These are phyloP conservation scores for Rhodotorula glutinis DNA, from an alignment of 1,284 basidiomycete species.

Conservation along the genomic window DNA sequence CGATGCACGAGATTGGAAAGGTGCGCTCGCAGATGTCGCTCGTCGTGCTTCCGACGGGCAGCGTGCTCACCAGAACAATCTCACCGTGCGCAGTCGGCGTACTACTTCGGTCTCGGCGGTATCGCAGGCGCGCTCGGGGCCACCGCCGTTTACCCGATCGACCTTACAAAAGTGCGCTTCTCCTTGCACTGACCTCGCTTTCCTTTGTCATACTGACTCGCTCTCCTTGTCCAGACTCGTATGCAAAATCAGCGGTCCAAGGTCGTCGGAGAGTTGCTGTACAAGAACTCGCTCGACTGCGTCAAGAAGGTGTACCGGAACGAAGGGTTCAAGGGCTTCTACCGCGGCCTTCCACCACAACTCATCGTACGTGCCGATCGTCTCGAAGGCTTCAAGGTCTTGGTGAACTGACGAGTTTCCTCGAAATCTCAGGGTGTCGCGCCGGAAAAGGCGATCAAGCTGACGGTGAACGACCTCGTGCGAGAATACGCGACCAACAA, in stretches of 20 bases:
- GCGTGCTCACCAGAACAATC: slow-evolving; percentile 12
- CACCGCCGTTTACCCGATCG: slow-evolving; percentile 83
- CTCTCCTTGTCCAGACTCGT: slow-evolving; percentile 59
- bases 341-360: slow-evolving; percentile 92
- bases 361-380: slow-evolving; percentile 75
- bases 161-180: slow-evolving; percentile 48
- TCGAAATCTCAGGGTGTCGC: slow-evolving; percentile 85
- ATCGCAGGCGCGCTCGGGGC: slow-evolving; percentile 87
- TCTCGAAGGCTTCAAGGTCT: no score
- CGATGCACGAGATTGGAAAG: slow-evolving; percentile 36
- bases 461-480: slow-evolving; percentile 89
- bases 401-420: no score
- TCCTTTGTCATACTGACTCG: neutral
- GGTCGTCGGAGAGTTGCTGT: slow-evolving; percentile 88
- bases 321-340: slow-evolving; percentile 87
- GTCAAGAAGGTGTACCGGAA: slow-evolving; percentile 90
- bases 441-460: slow-evolving; percentile 95
- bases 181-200: no score
- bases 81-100: slow-evolving; percentile 52
- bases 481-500: slow-evolving; percentile 81
- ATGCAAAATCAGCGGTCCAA: slow-evolving; percentile 97
- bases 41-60: fast-evolving
- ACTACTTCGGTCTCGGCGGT: slow-evolving; percentile 87
- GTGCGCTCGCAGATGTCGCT: no score
- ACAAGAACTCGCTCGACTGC: slow-evolving; percentile 89